These are phyloP conservation scores for Thermochaetoides thermophila DNA, from an alignment of 495 filamentous ascomycete genomes.

Conservation along the genomic window DNA sequence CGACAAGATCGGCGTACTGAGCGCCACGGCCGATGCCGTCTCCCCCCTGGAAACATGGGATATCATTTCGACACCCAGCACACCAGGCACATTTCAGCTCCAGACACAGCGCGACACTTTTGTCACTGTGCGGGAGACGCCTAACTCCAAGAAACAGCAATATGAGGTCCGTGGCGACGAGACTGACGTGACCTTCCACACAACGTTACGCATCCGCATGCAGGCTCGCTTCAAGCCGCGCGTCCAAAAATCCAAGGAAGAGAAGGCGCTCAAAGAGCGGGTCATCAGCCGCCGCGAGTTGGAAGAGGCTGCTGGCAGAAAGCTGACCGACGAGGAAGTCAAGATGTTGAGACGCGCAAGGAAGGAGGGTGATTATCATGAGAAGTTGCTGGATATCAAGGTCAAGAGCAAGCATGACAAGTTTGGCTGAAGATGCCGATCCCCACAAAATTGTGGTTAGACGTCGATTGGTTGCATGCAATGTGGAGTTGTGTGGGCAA, in stretches of 20 bases:
- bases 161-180: slow-evolving; percentile 71
- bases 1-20: slow-evolving; percentile 68
- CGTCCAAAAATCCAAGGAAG: slow-evolving; percentile 59
- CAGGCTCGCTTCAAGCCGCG: slow-evolving; percentile 57
- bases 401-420: slow-evolving; percentile 97
- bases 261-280: slow-evolving; percentile 67
- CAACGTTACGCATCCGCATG: slow-evolving; percentile 76
- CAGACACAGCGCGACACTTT: slow-evolving; percentile 51
- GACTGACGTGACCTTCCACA: slow-evolving; percentile 51
- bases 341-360: slow-evolving; percentile 66
- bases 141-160: slow-evolving; percentile 25
- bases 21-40: slow-evolving; percentile 65
- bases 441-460: not conserved
- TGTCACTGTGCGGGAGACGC: slow-evolving; percentile 35
- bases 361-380: slow-evolving; percentile 80
- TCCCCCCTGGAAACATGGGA: slow-evolving; percentile 67
- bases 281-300: slow-evolving; percentile 78
- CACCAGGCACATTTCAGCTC: slow-evolving; percentile 50
- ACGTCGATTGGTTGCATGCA: not conserved
- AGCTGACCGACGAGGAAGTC: slow-evolving; percentile 74
- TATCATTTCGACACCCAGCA: slow-evolving; percentile 47
- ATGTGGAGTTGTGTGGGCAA: not conserved
- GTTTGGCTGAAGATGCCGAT: slow-evolving; percentile 31
- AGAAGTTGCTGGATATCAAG: slow-evolving; percentile 72
- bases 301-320: slow-evolving; percentile 64